Evolutionary conservation across 305 asterid genomes (phyloP), one percentile per base, ranked within the genome.

Genomic region (Stenogyne calaminthoides): DNA sequence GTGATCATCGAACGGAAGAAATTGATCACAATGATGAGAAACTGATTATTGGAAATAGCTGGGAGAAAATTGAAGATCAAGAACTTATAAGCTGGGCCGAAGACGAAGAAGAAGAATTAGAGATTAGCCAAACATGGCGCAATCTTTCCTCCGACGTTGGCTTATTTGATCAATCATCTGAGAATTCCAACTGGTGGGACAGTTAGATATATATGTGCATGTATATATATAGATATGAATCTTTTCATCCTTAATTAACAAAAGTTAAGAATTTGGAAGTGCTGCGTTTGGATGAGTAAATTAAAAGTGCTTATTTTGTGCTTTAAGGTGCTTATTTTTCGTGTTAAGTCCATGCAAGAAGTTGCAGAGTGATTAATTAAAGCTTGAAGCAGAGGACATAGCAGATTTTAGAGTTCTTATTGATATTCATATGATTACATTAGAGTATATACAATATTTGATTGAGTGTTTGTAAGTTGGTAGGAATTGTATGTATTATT

Each of bases 131-230:
- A 67, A 82, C 77, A 27, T 88, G 95, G 93, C 65, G 84, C 74
- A 70, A 72, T 78, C 69, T 86, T 49, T 82, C 84, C 55, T 70
- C 84, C 34, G 69, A 85, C 32, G 74, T 69, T 69, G 81, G 82
- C 19, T 59, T 77, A 47, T 83, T 87, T n/a, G 82, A 83, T 49
- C 83, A 81, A 9, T 76, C 89, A 19, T 77, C 85, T 15, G 79
- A 75, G 37, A 75, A 82, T 76, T 73, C 89, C 4, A 76, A 75
- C 36, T 90, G 91, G 96, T 92, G 96, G 98, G 95, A 87, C 67
- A 71, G 32, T 27, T 67, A 51, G 34, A 51, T 0, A 15, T 7
- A 51, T 52, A 27, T 69, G 18, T n/a, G 7, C 5, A 11, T 55
- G 36, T 55, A 20, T 25, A 3, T 56, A 3, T 44, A 20, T 55